Base-by-base conservation (phyloP, 1,284 basidiomycete species). In the Filobasidium uniguttulatum region DNA sequence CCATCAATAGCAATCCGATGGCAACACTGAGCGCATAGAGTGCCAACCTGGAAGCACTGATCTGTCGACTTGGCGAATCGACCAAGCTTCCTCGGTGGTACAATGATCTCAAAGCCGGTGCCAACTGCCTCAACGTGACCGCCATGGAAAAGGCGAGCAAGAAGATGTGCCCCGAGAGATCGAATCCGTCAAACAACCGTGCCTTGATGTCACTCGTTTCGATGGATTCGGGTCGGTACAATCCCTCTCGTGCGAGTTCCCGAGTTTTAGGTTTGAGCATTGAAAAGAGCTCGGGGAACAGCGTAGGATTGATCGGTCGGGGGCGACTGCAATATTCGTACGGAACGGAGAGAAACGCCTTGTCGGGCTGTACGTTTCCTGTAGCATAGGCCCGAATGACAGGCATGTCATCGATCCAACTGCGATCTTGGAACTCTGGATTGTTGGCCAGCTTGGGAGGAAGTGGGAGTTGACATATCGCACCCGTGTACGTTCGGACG, bases 111-210 rank as follows among this genome's bases (percentile, higher is more conserved):
- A 50, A 17, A 31, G 64, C 69, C 1, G 71, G 70, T 1, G 68
- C 65, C 15, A 93, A 65, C 64, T 90, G 85, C 60, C 89, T 80
- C 1, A 79, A 74, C 34, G 94, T 75, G 63, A 94, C 82, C 17
- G 94, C 72, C 7, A 77, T 72, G n/a, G 82, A 77, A 70, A 94
- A 77, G 1, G 84, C 84, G 57, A 97, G 76, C 55, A 98, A 76
- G 72, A 96, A 97, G 23, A 89, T 77, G 64, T 98, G 93, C 2
- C 91, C 91, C 0, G 87, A 91, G 12, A 97, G 79, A 62, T 98
- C 93, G 65, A 94, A 89, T 0, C 91, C 91, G 54, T 77, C 80
- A 61, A 78, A 77, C 58, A 86, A 66, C 35, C 77, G 69, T 20
- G 57, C 55, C 30, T 40, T 33, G 19, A 59, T 23, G 19, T 51